phyloP scores from a whole-genome alignment of 257 asterid species.

The Ehretia macrophylla region DNA sequence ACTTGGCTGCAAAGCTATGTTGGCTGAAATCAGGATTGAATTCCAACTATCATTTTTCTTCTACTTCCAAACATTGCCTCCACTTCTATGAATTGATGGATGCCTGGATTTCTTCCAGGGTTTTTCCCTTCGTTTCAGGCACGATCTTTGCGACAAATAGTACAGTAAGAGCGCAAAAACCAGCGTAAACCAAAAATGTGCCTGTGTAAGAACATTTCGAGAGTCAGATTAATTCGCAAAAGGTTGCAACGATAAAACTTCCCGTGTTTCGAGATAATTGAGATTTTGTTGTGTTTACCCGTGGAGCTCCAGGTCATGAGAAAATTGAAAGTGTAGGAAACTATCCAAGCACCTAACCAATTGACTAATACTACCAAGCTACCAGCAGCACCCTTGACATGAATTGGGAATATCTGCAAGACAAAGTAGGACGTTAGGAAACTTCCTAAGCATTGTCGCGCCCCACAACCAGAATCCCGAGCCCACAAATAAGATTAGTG shows the following conservation, averaged over 20 bases:
- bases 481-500: no score
- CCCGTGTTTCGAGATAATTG: not conserved
- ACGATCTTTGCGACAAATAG: constrained; percentile 62
- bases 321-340: constrained; percentile 77
- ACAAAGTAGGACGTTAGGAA: not conserved
- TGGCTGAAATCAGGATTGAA: constrained; percentile 8
- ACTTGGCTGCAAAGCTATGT: not conserved
- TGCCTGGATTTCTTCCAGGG: constrained; percentile 79
- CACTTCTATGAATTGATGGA: constrained; percentile 36
- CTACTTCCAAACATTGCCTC: not conserved
- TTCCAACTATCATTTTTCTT: not conserved
- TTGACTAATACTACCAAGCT: constrained; percentile 73
- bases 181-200: constrained; percentile 51
- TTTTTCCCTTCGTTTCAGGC: constrained; percentile 87
- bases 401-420: constrained; percentile 71
- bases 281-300: constrained; percentile 21
- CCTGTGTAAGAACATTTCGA: constrained; percentile 28
- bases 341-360: constrained; percentile 89
- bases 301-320: constrained; percentile 74
- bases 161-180: constrained; percentile 40
- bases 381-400: constrained; percentile 73
- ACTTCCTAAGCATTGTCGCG: not conserved
- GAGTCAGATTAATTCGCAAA: not conserved
- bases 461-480: no score
- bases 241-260: not conserved